Evolutionary conservation across 192 early-diverging fungal species (phyloP).

Genomic region (Oehlia diaphana): DNA sequence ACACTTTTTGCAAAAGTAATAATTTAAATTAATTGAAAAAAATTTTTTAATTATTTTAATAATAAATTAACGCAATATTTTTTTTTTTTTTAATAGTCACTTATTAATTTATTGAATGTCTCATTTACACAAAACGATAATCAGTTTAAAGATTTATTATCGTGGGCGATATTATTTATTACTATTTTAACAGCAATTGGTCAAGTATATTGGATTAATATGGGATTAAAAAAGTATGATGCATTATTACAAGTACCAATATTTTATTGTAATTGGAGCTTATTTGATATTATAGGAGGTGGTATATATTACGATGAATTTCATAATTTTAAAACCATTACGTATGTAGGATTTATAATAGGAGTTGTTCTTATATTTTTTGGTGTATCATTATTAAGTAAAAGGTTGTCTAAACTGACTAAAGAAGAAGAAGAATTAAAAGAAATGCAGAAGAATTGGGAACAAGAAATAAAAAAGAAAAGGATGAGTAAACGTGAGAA

Average conservation of each 20-base stretch:
- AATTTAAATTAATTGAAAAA: background rate
- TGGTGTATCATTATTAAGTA: constrained; percentile 67
- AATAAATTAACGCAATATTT: no score
- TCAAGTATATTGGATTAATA: constrained; percentile 86
- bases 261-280: constrained; percentile 79
- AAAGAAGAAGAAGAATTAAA: constrained; percentile 39
- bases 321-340: constrained; percentile 55
- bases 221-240: constrained; percentile 77
- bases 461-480: background rate
- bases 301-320: constrained; percentile 84
- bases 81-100: constrained; percentile 34
- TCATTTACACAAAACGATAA: constrained; percentile 69
- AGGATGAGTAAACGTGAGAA: no score
- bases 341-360: constrained; percentile 66
- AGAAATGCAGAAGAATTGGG: background rate
- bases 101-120: constrained; percentile 68
- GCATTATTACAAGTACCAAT: constrained; percentile 81
- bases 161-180: constrained; percentile 70
- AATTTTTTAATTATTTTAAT: background rate
- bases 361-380: constrained; percentile 72
- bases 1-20: constrained; percentile 72
- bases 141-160: constrained; percentile 64
- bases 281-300: constrained; percentile 81
- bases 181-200: constrained; percentile 74
- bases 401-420: constrained; percentile 50